Base-by-base conservation (phyloP, 345 rosid species). In the Punica granatum region DNA sequence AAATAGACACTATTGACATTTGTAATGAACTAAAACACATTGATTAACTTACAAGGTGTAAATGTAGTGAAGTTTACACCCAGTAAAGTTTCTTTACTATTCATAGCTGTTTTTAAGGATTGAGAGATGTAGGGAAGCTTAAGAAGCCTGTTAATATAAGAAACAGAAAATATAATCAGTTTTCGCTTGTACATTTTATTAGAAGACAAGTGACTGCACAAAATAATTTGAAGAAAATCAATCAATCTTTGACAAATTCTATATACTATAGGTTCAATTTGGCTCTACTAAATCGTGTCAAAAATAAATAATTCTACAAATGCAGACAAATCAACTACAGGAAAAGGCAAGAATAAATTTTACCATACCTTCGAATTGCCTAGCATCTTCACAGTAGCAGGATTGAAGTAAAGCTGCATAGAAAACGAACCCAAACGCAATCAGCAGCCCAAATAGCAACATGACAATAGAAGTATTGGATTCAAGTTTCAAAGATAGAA, bases 301-400 rank as follows among this genome's bases (percentile, higher is more conserved):
- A 33, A 21, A 34, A 31, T 61, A 4, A 33, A 35, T 35, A 16
- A 62, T 19, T 36, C 21, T 23, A 34, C 16, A 16, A 14, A 7
- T 16, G 37, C 65, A 62, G 15, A 30, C 63, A 60, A 16, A 8
- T 28, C 14, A 30, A 60, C 12, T 18, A 60, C 14, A 60, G 8
- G 10, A 7, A 39, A 37, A 49, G 15, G 67, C 30, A 46, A 43
- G 28, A 65, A 15, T 23, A 39, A 43, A 23, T 13, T 25, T 18
- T 19, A 60, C 62, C 44, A 26, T 76, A 88, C 94, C 96, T 93
- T 93, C 76, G 89, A 80, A 80, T 93, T 93, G 82, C 98, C 87
- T 68, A 93, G 88, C 98, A 93, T 93, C 87, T 93, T 93, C 75
- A 93, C 98, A 13, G 98, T 93, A 32, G 98, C 97, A 72, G 98